phyloP scores from a whole-genome alignment of 176 grass and related monocot genomes.

The Triticum turgidum region DNA sequence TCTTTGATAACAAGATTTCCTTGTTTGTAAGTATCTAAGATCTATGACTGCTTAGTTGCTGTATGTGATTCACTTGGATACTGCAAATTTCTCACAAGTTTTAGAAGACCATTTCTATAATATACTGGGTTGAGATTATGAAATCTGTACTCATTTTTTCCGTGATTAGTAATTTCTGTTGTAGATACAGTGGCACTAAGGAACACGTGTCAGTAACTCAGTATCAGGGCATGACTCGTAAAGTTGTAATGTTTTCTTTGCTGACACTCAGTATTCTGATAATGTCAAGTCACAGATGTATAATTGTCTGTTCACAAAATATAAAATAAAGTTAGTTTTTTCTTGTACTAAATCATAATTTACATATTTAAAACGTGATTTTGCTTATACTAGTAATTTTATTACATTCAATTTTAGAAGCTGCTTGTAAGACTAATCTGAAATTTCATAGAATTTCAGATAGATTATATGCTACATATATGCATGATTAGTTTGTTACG shows the following conservation, averaged over 20 bases:
- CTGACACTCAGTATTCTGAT: background rate
- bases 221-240: background rate
- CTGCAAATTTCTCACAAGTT: background rate
- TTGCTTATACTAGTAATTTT: background rate
- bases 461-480: constrained; percentile 11
- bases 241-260: background rate
- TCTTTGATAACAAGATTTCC: constrained; percentile 8
- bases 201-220: background rate
- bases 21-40: constrained; percentile 6
- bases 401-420: constrained; percentile 2
- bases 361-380: background rate
- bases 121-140: constrained; percentile 1
- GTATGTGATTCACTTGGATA: background rate
- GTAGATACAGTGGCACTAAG: background rate
- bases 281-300: background rate
- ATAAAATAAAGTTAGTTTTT: constrained; percentile 19
- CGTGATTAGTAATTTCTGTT: constrained; percentile 5
- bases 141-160: background rate
- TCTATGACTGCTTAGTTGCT: background rate
- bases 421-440: background rate
- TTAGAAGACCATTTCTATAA: background rate
- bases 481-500: background rate
- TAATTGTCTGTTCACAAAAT: background rate
- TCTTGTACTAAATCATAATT: background rate
- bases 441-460: background rate